Evolutionary conservation across 352 stramenopile genomes (phyloP).

Genomic region (Pythium aristosporum): DNA sequence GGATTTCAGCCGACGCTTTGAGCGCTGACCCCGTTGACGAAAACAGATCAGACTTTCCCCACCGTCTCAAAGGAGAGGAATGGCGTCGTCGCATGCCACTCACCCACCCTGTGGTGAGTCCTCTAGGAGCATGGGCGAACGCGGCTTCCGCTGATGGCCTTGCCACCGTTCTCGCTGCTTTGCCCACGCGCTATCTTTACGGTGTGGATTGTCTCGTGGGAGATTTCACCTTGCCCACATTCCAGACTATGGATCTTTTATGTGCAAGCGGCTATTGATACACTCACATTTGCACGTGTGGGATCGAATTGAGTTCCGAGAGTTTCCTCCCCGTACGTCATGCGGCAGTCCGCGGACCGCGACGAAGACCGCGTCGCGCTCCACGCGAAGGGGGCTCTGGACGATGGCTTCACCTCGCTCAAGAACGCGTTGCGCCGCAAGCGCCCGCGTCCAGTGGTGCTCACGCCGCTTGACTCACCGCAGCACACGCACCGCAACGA

Average conservation of each 20-base stretch:
- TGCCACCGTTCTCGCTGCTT: no score
- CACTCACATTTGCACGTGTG: background rate
- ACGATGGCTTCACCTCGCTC: constrained; percentile 14
- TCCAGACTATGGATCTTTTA: background rate
- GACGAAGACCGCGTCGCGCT: constrained; percentile 29
- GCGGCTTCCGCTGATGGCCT: no score
- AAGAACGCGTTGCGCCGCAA: constrained; percentile 20
- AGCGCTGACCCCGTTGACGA: no score
- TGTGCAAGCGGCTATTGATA: constrained; percentile 23
- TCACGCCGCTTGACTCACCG: constrained; percentile 8
- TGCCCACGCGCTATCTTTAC: no score
- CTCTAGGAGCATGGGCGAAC: no score
- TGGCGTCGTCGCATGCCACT: no score
- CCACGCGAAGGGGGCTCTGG: background rate
- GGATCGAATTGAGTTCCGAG: constrained; percentile 3
- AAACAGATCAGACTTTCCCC: no score
- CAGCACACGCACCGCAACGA: constrained; percentile 1
- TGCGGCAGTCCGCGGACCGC: constrained; percentile 9
- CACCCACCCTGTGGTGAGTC: no score
- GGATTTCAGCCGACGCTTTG: no score
- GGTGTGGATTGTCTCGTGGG: no score
- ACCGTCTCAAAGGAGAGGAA: no score
- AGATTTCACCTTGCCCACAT: background rate
- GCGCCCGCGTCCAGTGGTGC: constrained; percentile 11
- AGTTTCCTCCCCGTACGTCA: background rate